Evolutionary conservation across 257 asterid species (phyloP), one percentile per base, ranked within the genome.

Genomic region (Nicotiana paniculata): DNA sequence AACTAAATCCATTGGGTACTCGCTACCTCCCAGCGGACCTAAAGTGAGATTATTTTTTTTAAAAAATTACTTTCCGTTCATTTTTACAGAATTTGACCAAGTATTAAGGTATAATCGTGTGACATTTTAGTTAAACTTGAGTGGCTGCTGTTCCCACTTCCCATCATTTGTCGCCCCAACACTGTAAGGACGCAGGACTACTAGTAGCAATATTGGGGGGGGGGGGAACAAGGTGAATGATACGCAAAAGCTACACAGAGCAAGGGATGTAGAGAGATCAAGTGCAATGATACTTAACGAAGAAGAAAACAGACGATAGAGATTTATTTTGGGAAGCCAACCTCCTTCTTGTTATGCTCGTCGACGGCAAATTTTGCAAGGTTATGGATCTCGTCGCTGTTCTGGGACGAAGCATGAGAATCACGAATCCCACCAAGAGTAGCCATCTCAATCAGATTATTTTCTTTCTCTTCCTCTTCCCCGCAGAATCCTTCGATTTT

Each of bases 331-430:
- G 39, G 37, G 17, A 61, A 74, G 16, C 3, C 0, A 11, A 90
- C 97, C 93, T 95, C 89, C 55, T 92, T 92, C 83, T 68, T 83
- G 87, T 95, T 95, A 87, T 95, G 96, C 81, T 92, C 90, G 2
- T 91, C 89, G 5, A 95, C 90, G 3, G 98, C 98, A 81, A 93
- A 95, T 77, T 82, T 91, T 54, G 97, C 97, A 65, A 95, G 93
- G 84, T 77, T 83, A 16, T 91, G 89, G 87, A 87, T 64, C 82
- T 92, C 93, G 15, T 32, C 37, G 72, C 80, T 81, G 11, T 83
- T 86, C 77, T 81, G 83, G 65, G 91, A 55, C 11, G 81, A 21
- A 80, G 81, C 74, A 54, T 30, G 61, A 68, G 97, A 88, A 84
- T 88, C 92, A 24, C 58, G 67, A 18, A 86, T 76, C 65, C 93